Evolutionary conservation across 257 asterid species (phyloP).

Genomic region (Solanum neorickii): DNA sequence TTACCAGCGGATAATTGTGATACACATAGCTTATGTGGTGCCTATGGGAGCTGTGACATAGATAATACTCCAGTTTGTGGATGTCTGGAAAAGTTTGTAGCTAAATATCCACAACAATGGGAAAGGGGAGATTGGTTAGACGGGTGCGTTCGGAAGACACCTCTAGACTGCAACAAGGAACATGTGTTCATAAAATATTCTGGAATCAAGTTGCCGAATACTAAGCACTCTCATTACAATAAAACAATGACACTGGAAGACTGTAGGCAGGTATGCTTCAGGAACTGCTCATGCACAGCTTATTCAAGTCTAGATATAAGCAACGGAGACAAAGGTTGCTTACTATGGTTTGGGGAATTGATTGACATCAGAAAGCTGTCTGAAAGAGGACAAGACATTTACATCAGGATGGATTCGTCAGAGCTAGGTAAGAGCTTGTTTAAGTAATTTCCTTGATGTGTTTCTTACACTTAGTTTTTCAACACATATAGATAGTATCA

Average conservation of each 20-base stretch:
- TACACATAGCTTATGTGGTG: not conserved
- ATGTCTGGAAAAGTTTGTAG: constrained; percentile 10
- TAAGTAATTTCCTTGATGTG: not conserved
- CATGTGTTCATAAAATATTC: not conserved
- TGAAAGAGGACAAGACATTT: constrained; percentile 13
- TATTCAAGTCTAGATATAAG: constrained; percentile 13
- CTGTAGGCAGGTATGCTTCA: constrained; percentile 14
- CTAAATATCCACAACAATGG: constrained; percentile 9
- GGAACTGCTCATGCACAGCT: constrained; percentile 16
- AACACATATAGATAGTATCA: not conserved
- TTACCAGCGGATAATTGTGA: constrained; percentile 1
- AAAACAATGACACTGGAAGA: not conserved
- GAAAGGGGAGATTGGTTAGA: constrained; percentile 8
- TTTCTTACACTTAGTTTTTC: not conserved
- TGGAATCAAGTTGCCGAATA: not conserved
- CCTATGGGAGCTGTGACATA: not conserved
- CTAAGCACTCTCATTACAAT: not conserved
- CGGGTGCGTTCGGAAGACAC: constrained; percentile 10
- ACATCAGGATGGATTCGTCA: constrained; percentile 13
- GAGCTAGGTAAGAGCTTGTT: constrained; percentile 1
- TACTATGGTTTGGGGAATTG: constrained; percentile 14
- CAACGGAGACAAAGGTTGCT: constrained; percentile 19
- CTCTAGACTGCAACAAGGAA: constrained; percentile 3
- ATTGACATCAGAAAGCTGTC: constrained; percentile 6
- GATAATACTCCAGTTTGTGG: not conserved